Conservation (phyloP, 2,329 filamentous ascomycete genomes). For the Claviceps sp. region DNA sequence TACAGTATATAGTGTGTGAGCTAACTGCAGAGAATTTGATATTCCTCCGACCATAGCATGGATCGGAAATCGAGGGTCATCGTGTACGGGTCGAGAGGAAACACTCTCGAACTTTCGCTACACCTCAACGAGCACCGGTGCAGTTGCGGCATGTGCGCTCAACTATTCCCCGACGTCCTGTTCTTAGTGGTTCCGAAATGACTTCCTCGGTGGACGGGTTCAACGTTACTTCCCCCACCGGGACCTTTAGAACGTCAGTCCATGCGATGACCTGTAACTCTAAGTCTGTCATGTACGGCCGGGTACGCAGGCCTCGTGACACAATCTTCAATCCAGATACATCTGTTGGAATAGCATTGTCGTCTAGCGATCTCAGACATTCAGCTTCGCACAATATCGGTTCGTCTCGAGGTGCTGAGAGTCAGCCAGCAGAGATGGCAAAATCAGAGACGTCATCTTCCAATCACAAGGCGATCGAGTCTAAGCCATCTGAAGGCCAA, state of each 20-base stretch:
- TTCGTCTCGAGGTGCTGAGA: background rate
- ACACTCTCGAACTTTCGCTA: conserved; percentile 12
- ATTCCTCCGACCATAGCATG: conserved; percentile 15
- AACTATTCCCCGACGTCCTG: conserved; percentile 4
- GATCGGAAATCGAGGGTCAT: conserved; percentile 17
- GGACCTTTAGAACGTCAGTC: background rate
- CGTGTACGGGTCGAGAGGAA: conserved; percentile 27
- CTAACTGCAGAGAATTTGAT: too few relatives aligned
- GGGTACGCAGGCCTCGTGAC: conserved; percentile 4
- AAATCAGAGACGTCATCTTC: background rate
- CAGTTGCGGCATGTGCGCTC: conserved; percentile 4
- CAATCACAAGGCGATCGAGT: conserved; percentile 7
- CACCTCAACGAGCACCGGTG: conserved; percentile 6
- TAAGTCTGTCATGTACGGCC: conserved; percentile 1
- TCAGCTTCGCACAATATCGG: background rate
- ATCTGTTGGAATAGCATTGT: conserved; percentile 2
- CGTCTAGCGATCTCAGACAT: conserved; percentile 1
- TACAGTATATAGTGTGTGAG: background rate
- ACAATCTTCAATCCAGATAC: conserved; percentile 6
- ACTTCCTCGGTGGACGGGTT: background rate
- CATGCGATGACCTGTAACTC: background rate
- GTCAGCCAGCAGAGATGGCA: background rate
- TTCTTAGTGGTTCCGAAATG: background rate
- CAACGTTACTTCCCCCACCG: conserved; percentile 1
- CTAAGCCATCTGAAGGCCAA: conserved; percentile 1